A percentile compares a stretch with the other conserved stretches of the same genome.
Conservation (phyloP, 2,329 filamentous ascomycete genomes). For the Ceratocystis diversiconidia region DNA sequence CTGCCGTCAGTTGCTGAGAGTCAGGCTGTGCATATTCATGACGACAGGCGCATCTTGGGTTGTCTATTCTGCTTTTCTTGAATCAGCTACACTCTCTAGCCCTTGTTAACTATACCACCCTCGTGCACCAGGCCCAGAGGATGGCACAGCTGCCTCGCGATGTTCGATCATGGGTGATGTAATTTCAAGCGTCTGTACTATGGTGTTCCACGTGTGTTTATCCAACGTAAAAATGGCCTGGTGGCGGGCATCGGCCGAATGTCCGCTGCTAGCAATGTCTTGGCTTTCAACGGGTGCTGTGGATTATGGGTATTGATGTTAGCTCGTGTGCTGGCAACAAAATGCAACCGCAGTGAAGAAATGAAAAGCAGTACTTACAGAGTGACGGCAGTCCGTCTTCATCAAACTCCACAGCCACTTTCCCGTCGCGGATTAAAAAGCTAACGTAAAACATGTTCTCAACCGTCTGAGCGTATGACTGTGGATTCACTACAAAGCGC, state of each 20-base stretch:
- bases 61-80: neutral
- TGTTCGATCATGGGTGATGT: constrained; percentile 74
- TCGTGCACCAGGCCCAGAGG: constrained; percentile 36
- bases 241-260: constrained; percentile 44
- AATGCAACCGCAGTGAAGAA: neutral
- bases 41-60: neutral
- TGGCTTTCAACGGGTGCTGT: constrained; percentile 31
- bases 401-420: constrained; percentile 59
- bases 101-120: constrained; percentile 49
- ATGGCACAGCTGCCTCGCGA: constrained; percentile 43
- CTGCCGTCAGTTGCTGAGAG: too few relatives aligned
- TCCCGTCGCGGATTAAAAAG: constrained; percentile 81
- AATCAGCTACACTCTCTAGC: neutral
- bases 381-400: constrained; percentile 62
- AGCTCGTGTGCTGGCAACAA: neutral
- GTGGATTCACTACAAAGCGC: constrained; percentile 78
- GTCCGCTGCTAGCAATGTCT: constrained; percentile 32
- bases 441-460: constrained; percentile 96
- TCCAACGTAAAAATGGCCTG: constrained; percentile 85
- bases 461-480: constrained; percentile 83
- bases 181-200: constrained; percentile 65
- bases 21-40: too few relatives aligned
- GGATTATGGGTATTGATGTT: neutral
- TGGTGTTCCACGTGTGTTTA: constrained; percentile 64
- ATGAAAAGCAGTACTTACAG: constrained; percentile 39